Evolutionary conservation across 768 basidiomycete species (phyloP).

Genomic region (Psilocybe cubensis): DNA sequence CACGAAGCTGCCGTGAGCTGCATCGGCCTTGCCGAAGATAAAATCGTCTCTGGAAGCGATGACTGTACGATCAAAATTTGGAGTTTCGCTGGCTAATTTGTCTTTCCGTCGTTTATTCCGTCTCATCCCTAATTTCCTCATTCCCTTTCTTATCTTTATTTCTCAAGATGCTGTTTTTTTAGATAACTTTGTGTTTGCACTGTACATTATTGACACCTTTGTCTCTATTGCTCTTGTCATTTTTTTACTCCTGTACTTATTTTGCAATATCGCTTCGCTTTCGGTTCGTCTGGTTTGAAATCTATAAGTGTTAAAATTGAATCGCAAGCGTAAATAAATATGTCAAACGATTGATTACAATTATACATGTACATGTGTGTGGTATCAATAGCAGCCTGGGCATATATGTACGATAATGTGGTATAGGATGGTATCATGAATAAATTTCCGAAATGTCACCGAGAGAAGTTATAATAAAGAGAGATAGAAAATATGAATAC

Average conservation of each 20-base stretch:
- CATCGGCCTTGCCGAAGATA: constrained; percentile 89
- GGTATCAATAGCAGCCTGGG: background rate
- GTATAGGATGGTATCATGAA: constrained; percentile 1
- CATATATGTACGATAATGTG: background rate
- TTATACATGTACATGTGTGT: background rate
- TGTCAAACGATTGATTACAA: background rate
- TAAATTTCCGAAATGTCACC: background rate
- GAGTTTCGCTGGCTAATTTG: constrained; percentile 57
- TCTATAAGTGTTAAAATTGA: background rate
- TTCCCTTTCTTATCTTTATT: background rate
- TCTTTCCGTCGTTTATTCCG: constrained; percentile 9
- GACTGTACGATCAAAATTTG: constrained; percentile 89
- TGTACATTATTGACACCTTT: background rate
- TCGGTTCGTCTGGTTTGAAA: background rate
- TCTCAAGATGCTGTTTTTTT: constrained; percentile 6
- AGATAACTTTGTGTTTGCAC: background rate
- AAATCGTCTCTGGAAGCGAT: constrained; percentile 95
- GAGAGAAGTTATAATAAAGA: background rate
- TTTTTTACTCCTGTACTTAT: background rate
- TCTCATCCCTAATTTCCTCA: constrained; percentile 2
- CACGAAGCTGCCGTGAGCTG: constrained; percentile 95
- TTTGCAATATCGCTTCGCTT: constrained; percentile 1
- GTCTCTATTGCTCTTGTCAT: background rate
- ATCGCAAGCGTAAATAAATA: background rate
- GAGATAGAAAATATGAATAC: background rate